Evolutionary conservation across 768 basidiomycete species (phyloP).

Genomic region (Floccularia luteovirens): DNA sequence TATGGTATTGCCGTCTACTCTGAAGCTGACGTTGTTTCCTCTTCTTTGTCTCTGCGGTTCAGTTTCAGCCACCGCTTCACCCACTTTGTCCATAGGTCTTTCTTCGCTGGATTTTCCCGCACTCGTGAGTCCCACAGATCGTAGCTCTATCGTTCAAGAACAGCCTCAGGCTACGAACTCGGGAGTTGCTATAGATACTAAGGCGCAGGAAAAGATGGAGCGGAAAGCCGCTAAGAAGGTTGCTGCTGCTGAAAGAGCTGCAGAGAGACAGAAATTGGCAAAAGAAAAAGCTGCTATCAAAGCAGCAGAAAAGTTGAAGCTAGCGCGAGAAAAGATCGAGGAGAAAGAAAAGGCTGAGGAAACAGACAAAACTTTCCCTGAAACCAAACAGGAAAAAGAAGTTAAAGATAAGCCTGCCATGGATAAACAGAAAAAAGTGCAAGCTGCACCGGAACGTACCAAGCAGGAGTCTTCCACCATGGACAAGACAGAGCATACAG

Average conservation of each 20-base stretch:
- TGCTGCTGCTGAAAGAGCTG: conserved; percentile 52
- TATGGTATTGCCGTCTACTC: conserved; percentile 40
- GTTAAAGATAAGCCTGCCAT: conserved; percentile 23
- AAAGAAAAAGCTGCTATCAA: conserved; percentile 52
- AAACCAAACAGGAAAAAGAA: conserved; percentile 27
- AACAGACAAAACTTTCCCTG: conserved; percentile 26
- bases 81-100: conserved; percentile 46
- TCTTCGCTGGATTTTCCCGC: conserved; percentile 77
- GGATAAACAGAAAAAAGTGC: conserved; percentile 23
- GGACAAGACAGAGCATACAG: too few relatives aligned
- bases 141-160: conserved; percentile 15
- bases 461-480: too few relatives aligned
- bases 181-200: conserved; percentile 8
- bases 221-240: conserved; percentile 62
- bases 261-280: conserved; percentile 47
- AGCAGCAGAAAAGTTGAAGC: conserved; percentile 46
- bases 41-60: conserved; percentile 27
- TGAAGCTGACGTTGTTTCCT: conserved; percentile 43
- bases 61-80: conserved; percentile 34
- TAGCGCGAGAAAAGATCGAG: conserved; percentile 48
- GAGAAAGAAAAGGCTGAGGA: conserved; percentile 19
- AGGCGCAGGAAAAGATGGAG: conserved; percentile 48
- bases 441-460: too few relatives aligned
- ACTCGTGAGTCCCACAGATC: conserved; percentile 30
- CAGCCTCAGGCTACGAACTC: conserved; percentile 4